Evolutionary conservation across 2,329 filamentous ascomycete genomes (phyloP).

Genomic region (Aspergillus versicolor): DNA sequence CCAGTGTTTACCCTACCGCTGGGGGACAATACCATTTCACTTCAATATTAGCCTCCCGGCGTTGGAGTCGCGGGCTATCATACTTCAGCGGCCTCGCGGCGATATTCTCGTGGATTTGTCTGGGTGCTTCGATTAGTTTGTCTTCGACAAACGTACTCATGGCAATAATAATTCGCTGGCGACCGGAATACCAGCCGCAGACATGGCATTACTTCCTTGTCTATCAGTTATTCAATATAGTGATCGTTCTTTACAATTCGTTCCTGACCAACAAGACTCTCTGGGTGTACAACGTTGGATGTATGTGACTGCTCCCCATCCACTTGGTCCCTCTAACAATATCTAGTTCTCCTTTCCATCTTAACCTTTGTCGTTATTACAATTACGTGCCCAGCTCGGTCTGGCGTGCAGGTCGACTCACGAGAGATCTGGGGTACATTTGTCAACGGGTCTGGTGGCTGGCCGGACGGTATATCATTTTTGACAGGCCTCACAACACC

Average conservation of each 20-base stretch:
- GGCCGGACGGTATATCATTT: constrained; percentile 26
- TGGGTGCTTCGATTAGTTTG: constrained; percentile 21
- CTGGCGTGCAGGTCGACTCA: constrained; percentile 15
- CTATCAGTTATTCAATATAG: constrained; percentile 20
- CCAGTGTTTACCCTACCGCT: constrained; percentile 3
- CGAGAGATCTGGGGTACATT: constrained; percentile 18
- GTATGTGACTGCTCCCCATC: constrained; percentile 5
- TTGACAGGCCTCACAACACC: constrained; percentile 24
- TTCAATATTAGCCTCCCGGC: constrained; percentile 14
- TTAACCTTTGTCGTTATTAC: constrained; percentile 21
- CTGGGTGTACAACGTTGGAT: constrained; percentile 25
- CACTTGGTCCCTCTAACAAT: neutral
- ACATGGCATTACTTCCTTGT: constrained; percentile 24
- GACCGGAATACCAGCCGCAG: constrained; percentile 18
- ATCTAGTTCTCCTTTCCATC: constrained; percentile 21
- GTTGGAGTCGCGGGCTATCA: constrained; percentile 23
- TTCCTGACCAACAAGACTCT: constrained; percentile 22
- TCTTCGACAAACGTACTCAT: constrained; percentile 20
- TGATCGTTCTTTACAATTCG: constrained; percentile 19
- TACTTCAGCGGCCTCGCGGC: constrained; percentile 23
- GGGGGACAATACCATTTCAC: constrained; percentile 8
- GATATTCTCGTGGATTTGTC: constrained; percentile 23
- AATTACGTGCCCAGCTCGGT: constrained; percentile 22
- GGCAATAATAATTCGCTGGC: constrained; percentile 24
- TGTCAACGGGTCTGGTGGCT: constrained; percentile 23